These are phyloP conservation scores for Penstemon newberryi DNA, from an alignment of 257 asterid species.

Conservation along the genomic window DNA sequence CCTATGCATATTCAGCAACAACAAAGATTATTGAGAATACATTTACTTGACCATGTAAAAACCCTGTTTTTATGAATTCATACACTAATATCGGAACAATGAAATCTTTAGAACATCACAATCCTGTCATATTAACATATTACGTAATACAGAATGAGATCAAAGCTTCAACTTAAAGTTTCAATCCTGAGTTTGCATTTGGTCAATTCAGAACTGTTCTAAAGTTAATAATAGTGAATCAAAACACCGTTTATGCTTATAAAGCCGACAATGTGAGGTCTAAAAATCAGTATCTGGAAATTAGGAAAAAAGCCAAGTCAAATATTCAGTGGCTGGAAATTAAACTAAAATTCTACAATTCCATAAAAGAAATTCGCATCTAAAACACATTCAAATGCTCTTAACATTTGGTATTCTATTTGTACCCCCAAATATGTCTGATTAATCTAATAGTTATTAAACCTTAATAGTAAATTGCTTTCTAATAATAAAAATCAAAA, in stretches of 20 bases:
- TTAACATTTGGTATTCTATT: too few species aligned
- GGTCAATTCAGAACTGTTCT: conserved; percentile 6
- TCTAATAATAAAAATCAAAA: not conserved
- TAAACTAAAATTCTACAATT: not conserved
- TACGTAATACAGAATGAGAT: not conserved
- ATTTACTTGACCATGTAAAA: conserved; percentile 2
- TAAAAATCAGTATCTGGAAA: not conserved
- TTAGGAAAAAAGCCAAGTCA: not conserved
- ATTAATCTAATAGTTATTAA: conserved; percentile 3
- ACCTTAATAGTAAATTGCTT: not conserved
- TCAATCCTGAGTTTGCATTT: not conserved
- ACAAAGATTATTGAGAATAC: conserved; percentile 10
- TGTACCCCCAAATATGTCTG: not conserved
- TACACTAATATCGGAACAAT: not conserved
- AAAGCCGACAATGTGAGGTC: not conserved
- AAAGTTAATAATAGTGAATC: not conserved
- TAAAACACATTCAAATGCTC: not conserved
- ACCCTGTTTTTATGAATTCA: not conserved
- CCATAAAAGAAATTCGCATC: not conserved
- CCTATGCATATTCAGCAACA: conserved; percentile 43
- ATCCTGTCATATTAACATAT: conserved; percentile 11
- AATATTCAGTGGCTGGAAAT: not conserved
- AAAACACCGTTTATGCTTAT: not conserved
- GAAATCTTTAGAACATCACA: not conserved
- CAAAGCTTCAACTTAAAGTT: not conserved